These are phyloP conservation scores for Hypericum androsaemum DNA, from an alignment of 345 rosid species.

Conservation along the genomic window DNA sequence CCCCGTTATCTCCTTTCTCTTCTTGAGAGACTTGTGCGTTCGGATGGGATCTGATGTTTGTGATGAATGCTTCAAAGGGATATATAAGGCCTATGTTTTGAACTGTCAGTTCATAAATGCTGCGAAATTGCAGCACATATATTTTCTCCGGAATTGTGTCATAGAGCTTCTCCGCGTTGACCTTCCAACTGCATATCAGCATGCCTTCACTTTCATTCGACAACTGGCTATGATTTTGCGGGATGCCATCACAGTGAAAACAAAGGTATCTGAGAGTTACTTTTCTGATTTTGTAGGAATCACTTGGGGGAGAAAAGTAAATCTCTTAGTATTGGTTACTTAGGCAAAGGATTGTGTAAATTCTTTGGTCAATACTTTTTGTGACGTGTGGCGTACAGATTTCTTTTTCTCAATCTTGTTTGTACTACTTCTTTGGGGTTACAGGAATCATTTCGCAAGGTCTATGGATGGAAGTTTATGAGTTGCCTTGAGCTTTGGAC, in stretches of 20 bases:
- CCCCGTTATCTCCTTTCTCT: constrained; percentile 72
- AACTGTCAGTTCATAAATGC: constrained; percentile 86
- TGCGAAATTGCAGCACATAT: constrained; percentile 59
- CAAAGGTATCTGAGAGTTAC: constrained; percentile 46
- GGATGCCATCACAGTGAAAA: constrained; percentile 75
- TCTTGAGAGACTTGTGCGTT: constrained; percentile 73
- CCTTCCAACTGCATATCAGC: constrained; percentile 83
- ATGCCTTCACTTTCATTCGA: constrained; percentile 81
- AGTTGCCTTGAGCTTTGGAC: constrained; percentile 99
- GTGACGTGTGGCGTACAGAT: no score
- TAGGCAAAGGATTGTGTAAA: no score
- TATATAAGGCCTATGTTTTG: constrained; percentile 83
- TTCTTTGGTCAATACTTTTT: no score
- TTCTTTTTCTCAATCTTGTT: not conserved
- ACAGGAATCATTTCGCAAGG: constrained; percentile 86
- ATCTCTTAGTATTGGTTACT: no score
- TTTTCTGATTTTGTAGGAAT: not conserved
- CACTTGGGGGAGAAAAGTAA: not conserved
- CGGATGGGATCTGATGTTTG: constrained; percentile 68
- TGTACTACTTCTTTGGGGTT: not conserved
- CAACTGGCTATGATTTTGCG: constrained; percentile 78
- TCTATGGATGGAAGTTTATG: constrained; percentile 93
- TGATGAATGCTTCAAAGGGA: constrained; percentile 85
- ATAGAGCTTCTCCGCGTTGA: constrained; percentile 82
- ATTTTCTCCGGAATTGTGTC: constrained; percentile 75